Evolutionary conservation across 306 rosid species (phyloP), one percentile per base, ranked within the genome.

Genomic region (Elaeagnus macrophylla): DNA sequence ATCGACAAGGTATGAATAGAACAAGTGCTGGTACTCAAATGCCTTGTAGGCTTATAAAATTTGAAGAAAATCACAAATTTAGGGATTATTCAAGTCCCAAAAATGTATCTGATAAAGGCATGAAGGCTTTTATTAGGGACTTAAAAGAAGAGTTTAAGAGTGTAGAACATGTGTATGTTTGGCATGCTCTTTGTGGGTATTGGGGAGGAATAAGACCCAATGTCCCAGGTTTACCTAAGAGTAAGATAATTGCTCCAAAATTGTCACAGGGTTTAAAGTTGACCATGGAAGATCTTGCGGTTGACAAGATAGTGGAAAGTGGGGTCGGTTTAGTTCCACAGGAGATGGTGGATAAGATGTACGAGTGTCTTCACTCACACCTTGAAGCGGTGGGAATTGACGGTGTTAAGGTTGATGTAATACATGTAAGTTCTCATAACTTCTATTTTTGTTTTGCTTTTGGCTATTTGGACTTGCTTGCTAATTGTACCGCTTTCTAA

Each of bases 171-270:
- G 95, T 81, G 6, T 83, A 83, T 35, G 84, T 81, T 44, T 87
- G 95, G 95, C 89, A 83, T 56, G 89, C 84, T 0, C 67, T 83
- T 32, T 78, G 84, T 64, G 89, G 95, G 36, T 86, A 86, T 53
- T 83, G 83, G 95, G 93, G 86, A 53, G 95, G 89, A 69, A 10
- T 74, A 37, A 76, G 82, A 50, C 84, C 89, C 5, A 40, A 66
- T 7, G 75, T 55, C 0, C 13, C 9, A 0, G 82, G 73, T 1
- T 57, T 83, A 79, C 94, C 94, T 0, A 46, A 74, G 64, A 54
- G 81, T 0, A 65, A 51, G 65, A 60, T 87, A 15, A 42, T 87
- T 7, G 10, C 9, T 3, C 72, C 83, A 0, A 75, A 56, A 60
- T 9, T 77, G 53, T 70, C 86, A 5, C 17, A 14, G 37, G 89